Evolutionary conservation across 2,329 filamentous ascomycete genomes (phyloP), one percentile per base, ranked within the genome.

Genomic region (Verticillium tricorpus): DNA sequence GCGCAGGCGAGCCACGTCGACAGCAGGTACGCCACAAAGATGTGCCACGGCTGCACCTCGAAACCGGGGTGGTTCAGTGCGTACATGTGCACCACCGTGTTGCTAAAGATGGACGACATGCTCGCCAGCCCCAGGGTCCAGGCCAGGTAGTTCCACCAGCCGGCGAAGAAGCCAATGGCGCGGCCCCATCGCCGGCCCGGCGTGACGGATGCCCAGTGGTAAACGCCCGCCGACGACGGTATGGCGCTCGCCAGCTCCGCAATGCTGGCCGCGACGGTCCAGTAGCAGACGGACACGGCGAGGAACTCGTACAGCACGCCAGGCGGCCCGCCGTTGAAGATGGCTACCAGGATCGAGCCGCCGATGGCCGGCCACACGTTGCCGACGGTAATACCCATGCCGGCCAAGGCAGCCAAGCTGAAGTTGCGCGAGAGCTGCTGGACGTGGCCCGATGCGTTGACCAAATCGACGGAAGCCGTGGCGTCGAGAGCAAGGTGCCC

Each of bases 221-320:
- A 88, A 5, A 87, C 82, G 28, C 84, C 85, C 60, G 80, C 82
- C 7, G 83, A 80, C 1, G 84, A 86, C n/a, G 85, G 85, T 64
- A 87, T 85, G 19, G 84, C 81, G 59, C 82, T 85, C 14, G 84
- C 83, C 32, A 88, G 74, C 71, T 88, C 85, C 55, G 85, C 85
- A 62, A 88, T 80, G 14, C 80, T 85, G 5, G 84, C 82, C 0
- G 82, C 83, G 28, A 88, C 78, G 58, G 83, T 73, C 77, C 82
- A 85, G 73, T 88, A 88, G 66, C 83, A 86, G 57, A 77, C 62
- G 5, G 76, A 78, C 0, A 78, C 77, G 37, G 70, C 70, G 61
- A 80, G 69, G 68, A 88, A 87, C 73, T 88, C 86, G 71, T 87
- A 89, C 2, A 89, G 73, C 0, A 87, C 82, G 15, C 85, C 85